Evolutionary conservation across 2,329 filamentous ascomycete species (phyloP), one percentile per base, ranked within the genome.

Genomic region (Curvularia lunata): DNA sequence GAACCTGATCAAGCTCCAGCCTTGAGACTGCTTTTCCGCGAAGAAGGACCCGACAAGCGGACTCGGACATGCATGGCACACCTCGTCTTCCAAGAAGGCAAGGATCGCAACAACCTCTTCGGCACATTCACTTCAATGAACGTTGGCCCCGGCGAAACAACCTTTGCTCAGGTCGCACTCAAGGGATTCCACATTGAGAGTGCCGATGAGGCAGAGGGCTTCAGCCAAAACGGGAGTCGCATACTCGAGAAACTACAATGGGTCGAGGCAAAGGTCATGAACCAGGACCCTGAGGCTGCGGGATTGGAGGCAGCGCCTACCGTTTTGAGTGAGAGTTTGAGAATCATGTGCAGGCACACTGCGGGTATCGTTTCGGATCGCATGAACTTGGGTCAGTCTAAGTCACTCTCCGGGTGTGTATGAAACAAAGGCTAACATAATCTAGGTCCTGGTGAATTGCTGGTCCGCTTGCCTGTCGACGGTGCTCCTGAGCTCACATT

Each of bases 341-440:
- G 92, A 27, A 83, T 96, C 18, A 84, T 96, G 52, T 82, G 91
- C 30, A 88, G 92, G 56, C 91, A 90, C 63, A 86, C 89, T 59
- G 87, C 88, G 64, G 91, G 92, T 48, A 91, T 88, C 41, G 81
- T 96, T 16, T 91, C 91, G 1, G 93, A 97, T 77, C 86, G 92
- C 37, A 83, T 97, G 70, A 96, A 96, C 66, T 82, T 96, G 52
- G 81, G 83, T 82, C 78, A 74, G 78, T 52, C 16, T 21, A 4
- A 23, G 42, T 42, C 13, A 9, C 18, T 42, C 7, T 21, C 38
- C 55, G 42, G 21, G 28, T 8, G 9, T 19, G 5, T 21, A 6
- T 40, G 8, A 13, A 3, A 5, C 32, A n/a, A 42, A 53, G 25
- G 32, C 41, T 59, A 42, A 58, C 34, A 32, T 27, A 41, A 5